phyloP scores from a whole-genome alignment of 2,329 filamentous ascomycete genomes.

The Furcasterigmium sp. region DNA sequence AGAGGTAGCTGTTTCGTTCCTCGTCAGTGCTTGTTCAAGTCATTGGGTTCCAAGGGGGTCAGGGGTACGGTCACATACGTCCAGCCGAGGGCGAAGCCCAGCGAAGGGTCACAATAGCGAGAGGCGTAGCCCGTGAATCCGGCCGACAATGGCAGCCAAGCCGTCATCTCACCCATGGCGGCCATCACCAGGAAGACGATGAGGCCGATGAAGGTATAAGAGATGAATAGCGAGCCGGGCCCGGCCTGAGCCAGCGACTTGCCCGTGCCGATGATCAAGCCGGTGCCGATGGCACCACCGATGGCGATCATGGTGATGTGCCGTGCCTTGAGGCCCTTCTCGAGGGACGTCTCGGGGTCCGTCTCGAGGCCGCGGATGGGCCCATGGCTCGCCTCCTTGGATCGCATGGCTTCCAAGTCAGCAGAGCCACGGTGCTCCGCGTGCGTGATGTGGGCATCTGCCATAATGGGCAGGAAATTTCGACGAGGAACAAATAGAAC shows the following conservation, averaged over 20 bases:
- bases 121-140: constrained; percentile 80
- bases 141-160: constrained; percentile 71
- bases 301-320: constrained; percentile 62
- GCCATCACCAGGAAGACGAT: constrained; percentile 80
- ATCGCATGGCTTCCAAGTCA: no score
- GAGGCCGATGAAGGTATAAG: constrained; percentile 63
- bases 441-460: no score
- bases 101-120: constrained; percentile 73
- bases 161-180: constrained; percentile 77
- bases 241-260: constrained; percentile 47
- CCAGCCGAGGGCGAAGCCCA: constrained; percentile 75
- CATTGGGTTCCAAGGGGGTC: no score
- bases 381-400: constrained; percentile 17
- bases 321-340: constrained; percentile 46
- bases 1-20: constrained; percentile 22
- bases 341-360: constrained; percentile 39
- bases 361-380: constrained; percentile 45
- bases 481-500: no score
- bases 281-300: constrained; percentile 69
- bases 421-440: no score
- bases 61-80: constrained; percentile 34
- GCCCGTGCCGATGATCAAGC: constrained; percentile 66
- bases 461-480: no score
- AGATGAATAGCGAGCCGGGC: constrained; percentile 66
- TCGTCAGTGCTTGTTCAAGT: no score